These are phyloP conservation scores for Sorghum bicolor DNA, from an alignment of 176 grass and related monocot genomes.

Conservation along the genomic window DNA sequence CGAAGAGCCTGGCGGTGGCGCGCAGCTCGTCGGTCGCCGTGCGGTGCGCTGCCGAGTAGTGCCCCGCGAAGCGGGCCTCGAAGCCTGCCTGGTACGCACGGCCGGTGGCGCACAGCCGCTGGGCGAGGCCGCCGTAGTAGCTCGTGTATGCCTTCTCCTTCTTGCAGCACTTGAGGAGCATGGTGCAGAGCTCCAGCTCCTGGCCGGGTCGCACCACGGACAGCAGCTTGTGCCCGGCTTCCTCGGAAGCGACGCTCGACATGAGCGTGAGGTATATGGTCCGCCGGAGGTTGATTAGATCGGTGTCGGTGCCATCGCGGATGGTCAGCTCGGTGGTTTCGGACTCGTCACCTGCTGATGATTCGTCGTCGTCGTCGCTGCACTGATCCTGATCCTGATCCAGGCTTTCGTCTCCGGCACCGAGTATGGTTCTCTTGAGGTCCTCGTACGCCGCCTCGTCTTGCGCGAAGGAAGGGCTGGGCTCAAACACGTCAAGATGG, in stretches of 20 bases:
- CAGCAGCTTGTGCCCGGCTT: slow-evolving; percentile 51
- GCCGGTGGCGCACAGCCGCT: slow-evolving; percentile 34
- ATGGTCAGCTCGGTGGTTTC: slow-evolving; percentile 19
- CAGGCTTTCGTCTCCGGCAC: background rate
- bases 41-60: background rate
- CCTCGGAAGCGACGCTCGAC: slow-evolving; percentile 43
- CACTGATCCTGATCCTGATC: too few relatives aligned
- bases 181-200: slow-evolving; percentile 59
- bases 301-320: slow-evolving; percentile 34
- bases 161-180: slow-evolving; percentile 62
- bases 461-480: slow-evolving; percentile 27
- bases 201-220: slow-evolving; percentile 32
- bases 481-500: slow-evolving; percentile 44
- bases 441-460: background rate
- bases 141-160: slow-evolving; percentile 49
- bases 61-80: background rate
- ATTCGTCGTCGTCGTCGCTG: background rate
- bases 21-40: background rate
- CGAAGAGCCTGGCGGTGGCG: background rate
- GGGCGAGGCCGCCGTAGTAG: slow-evolving; percentile 53
- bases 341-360: background rate
- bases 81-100: background rate
- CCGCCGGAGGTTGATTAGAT: slow-evolving; percentile 35
- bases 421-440: background rate
- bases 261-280: slow-evolving; percentile 59